Evolutionary conservation across 1,284 basidiomycete species (phyloP).

Genomic region (Phlebopus sp.): DNA sequence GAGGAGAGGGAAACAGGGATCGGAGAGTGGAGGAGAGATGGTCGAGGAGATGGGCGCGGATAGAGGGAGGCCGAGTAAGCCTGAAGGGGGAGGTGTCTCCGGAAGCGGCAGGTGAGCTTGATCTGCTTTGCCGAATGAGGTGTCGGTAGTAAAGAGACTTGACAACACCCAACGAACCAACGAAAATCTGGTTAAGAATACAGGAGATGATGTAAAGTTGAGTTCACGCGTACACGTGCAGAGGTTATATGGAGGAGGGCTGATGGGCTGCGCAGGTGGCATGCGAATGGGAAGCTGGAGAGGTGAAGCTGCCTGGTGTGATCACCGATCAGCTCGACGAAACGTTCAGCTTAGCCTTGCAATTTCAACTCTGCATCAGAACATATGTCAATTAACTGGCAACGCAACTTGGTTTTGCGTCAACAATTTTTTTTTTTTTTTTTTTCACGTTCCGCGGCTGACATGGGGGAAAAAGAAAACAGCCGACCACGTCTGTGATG

Average conservation of each 20-base stretch:
- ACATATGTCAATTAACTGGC: not conserved
- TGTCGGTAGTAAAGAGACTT: constrained; percentile 1
- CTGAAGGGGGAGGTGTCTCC: not conserved
- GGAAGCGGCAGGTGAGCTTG: not conserved
- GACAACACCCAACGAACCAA: not conserved
- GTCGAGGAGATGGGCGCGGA: not conserved
- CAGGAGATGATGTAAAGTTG: constrained; percentile 1
- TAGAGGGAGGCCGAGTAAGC: not conserved
- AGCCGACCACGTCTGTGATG: not conserved
- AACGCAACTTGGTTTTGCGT: not conserved
- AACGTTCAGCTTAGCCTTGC: not conserved
- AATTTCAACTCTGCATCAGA: not conserved
- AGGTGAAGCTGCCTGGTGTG: not conserved
- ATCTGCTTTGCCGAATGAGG: not conserved
- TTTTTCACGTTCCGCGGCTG: constrained; percentile 2
- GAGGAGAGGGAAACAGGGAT: not conserved
- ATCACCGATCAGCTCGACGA: constrained; percentile 1
- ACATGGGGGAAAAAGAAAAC: constrained; percentile 1
- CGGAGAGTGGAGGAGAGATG: not conserved
- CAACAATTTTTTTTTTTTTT: not conserved
- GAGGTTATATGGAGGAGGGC: not conserved
- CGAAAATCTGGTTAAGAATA: not conserved
- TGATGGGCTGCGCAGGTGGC: not conserved
- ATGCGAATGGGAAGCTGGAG: constrained; percentile 1
- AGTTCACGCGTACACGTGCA: constrained; percentile 4